A percentile compares a stretch with the other conserved stretches of the same genome.
phyloP scores from a whole-genome alignment of 2,329 filamentous ascomycete genomes.

The Pyrenochaeta sp. region DNA sequence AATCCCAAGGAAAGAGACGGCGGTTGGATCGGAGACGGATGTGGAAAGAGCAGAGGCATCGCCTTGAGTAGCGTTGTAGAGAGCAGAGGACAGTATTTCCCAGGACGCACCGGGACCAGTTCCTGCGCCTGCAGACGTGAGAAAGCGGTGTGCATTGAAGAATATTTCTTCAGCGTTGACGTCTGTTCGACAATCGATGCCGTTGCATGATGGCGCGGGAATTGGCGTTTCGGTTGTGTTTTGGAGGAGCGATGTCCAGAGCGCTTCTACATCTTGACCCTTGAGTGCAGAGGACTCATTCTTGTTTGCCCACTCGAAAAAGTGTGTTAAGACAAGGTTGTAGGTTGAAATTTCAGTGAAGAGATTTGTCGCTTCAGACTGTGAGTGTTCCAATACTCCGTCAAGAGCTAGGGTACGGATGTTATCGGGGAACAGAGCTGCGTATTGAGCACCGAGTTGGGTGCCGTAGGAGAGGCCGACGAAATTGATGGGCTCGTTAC shows the following conservation, averaged over 20 bases:
- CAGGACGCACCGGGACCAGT: constrained; percentile 5
- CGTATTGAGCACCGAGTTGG: constrained; percentile 56
- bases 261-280: constrained; percentile 29
- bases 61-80: constrained; percentile 44
- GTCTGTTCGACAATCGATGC: constrained; percentile 21
- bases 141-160: constrained; percentile 15
- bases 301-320: constrained; percentile 50
- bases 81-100: constrained; percentile 23
- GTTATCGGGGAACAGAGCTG: constrained; percentile 54
- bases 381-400: constrained; percentile 55
- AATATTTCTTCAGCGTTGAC: constrained; percentile 46
- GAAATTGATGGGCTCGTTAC: constrained; percentile 50
- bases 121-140: not conserved
- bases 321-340: constrained; percentile 46
- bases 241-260: constrained; percentile 30
- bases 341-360: constrained; percentile 50
- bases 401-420: constrained; percentile 56
- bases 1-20: constrained; percentile 43
- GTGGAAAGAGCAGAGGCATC: constrained; percentile 50
- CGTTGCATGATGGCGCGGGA: constrained; percentile 46
- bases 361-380: constrained; percentile 45
- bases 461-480: constrained; percentile 58
- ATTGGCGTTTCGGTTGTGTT: constrained; percentile 45
- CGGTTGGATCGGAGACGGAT: constrained; percentile 19
- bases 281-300: constrained; percentile 42